Evolutionary conservation across 2,329 filamentous ascomycete genomes (phyloP).

Genomic region (Neofusicoccum ribis): DNA sequence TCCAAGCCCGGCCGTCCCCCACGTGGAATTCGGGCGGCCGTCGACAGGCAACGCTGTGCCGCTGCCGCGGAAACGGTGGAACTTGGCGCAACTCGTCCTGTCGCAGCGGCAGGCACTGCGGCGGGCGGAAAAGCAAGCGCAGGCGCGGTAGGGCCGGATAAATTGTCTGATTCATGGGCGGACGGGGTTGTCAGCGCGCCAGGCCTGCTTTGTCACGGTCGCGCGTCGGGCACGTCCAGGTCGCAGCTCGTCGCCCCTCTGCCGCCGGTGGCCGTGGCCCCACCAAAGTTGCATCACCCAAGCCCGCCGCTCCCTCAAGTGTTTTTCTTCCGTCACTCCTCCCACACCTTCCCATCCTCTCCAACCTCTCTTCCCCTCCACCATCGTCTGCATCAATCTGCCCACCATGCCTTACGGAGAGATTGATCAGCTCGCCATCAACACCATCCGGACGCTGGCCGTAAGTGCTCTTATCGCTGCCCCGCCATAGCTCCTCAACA

Average conservation of each 20-base stretch:
- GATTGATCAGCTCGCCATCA: conserved; percentile 86
- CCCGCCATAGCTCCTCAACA: conserved; percentile 26
- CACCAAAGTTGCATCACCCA: conserved; percentile 17
- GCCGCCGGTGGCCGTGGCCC: conserved; percentile 7
- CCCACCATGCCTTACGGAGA: conserved; percentile 84
- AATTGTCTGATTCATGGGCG: conserved; percentile 8
- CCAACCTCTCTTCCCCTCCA: conserved; percentile 20
- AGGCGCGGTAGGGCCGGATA: conserved; percentile 6
- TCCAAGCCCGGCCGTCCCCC: not conserved
- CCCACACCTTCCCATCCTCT: conserved; percentile 10
- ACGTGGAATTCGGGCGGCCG: not conserved
- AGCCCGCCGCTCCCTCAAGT: conserved; percentile 16
- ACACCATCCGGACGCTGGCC: conserved; percentile 95
- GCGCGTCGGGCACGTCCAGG: not conserved
- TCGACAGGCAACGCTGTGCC: not conserved
- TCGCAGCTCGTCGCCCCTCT: conserved; percentile 9
- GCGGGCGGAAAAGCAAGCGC: conserved; percentile 2
- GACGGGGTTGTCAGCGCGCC: conserved; percentile 9
- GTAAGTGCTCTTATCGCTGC: conserved; percentile 60
- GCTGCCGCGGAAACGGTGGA: not conserved
- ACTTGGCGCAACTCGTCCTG: not conserved
- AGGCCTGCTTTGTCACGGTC: conserved; percentile 14
- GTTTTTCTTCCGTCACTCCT: conserved; percentile 21
- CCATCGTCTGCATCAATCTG: conserved; percentile 22
- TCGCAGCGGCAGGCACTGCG: not conserved